These are phyloP conservation scores for Paecilomyces variotii DNA, from an alignment of 2,329 filamentous ascomycete genomes.

Conservation along the genomic window DNA sequence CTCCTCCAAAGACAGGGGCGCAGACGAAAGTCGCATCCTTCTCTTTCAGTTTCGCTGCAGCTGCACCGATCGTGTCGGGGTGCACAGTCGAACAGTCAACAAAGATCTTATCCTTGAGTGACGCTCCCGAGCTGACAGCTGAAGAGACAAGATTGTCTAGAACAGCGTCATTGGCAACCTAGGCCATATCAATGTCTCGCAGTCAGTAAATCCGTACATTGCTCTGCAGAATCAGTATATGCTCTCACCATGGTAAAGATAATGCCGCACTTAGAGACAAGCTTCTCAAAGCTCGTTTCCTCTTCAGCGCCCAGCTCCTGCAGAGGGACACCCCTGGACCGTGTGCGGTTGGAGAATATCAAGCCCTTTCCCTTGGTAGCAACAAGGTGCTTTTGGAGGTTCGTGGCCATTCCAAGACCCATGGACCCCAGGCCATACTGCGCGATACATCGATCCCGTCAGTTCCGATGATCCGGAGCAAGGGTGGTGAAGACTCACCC, in stretches of 20 bases:
- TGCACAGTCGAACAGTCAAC: slow-evolving; percentile 83
- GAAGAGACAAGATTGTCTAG: slow-evolving; percentile 23
- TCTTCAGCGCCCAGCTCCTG: slow-evolving; percentile 27
- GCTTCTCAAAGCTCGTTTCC: slow-evolving; percentile 23
- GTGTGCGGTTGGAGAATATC: slow-evolving; percentile 35
- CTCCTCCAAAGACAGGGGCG: slow-evolving; percentile 39
- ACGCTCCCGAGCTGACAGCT: slow-evolving; percentile 15
- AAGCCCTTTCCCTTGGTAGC: slow-evolving; percentile 23
- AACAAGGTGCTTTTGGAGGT: slow-evolving; percentile 34
- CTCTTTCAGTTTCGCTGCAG: slow-evolving; percentile 24
- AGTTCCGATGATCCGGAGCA: neutral
- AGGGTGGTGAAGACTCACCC: slow-evolving; percentile 15
- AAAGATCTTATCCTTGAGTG: slow-evolving; percentile 64
- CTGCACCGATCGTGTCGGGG: slow-evolving; percentile 53
- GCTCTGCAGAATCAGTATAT: slow-evolving; percentile 1
- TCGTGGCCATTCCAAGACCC: slow-evolving; percentile 38
- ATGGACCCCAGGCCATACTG: slow-evolving; percentile 39
- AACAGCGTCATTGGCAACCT: slow-evolving; percentile 36
- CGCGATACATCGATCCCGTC: neutral
- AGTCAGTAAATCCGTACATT: neutral
- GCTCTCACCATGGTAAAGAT: slow-evolving; percentile 31
- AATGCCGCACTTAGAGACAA: slow-evolving; percentile 29
- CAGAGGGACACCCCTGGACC: slow-evolving; percentile 30
- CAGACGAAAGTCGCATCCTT: slow-evolving; percentile 30
- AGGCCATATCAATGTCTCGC: slow-evolving; percentile 1